Evolutionary conservation across 768 basidiomycete genomes (phyloP).

Genomic region (Cyclocybe cylindracea): DNA sequence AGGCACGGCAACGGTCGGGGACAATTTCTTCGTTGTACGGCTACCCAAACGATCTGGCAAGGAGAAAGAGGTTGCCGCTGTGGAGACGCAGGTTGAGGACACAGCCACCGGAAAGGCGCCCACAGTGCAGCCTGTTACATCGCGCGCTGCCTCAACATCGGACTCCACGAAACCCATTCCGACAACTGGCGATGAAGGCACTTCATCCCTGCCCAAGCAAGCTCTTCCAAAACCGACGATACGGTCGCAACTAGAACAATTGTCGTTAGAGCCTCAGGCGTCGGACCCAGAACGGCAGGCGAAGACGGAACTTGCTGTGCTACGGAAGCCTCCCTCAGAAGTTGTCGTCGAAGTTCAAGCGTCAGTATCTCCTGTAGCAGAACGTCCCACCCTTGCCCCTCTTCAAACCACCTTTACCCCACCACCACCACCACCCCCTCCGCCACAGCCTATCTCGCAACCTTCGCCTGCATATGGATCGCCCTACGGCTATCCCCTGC

Average conservation of each 20-base stretch:
- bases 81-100: conserved; percentile 28
- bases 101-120: conserved; percentile 56
- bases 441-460: conserved; percentile 30
- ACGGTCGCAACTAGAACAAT: conserved; percentile 40
- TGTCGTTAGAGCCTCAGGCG: conserved; percentile 32
- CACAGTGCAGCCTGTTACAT: conserved; percentile 51
- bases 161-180: conserved; percentile 8
- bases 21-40: conserved; percentile 52
- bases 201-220: background rate
- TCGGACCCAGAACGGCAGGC: conserved; percentile 37
- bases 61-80: conserved; percentile 28
- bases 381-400: conserved; percentile 37
- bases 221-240: conserved; percentile 30
- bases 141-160: conserved; percentile 31
- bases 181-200: conserved; percentile 9
- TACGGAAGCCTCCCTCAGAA: conserved; percentile 36
- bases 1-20: conserved; percentile 34
- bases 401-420: conserved; percentile 44
- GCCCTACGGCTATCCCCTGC: conserved; percentile 58
- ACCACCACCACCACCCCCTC: conserved; percentile 29
- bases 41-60: conserved; percentile 46
- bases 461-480: conserved; percentile 66
- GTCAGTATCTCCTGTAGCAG: conserved; percentile 20
- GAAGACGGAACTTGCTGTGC: conserved; percentile 49
- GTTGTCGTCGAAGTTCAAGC: conserved; percentile 18